phyloP scores from a whole-genome alignment of 2,329 filamentous ascomycete species.

The Ascochyta lentis region DNA sequence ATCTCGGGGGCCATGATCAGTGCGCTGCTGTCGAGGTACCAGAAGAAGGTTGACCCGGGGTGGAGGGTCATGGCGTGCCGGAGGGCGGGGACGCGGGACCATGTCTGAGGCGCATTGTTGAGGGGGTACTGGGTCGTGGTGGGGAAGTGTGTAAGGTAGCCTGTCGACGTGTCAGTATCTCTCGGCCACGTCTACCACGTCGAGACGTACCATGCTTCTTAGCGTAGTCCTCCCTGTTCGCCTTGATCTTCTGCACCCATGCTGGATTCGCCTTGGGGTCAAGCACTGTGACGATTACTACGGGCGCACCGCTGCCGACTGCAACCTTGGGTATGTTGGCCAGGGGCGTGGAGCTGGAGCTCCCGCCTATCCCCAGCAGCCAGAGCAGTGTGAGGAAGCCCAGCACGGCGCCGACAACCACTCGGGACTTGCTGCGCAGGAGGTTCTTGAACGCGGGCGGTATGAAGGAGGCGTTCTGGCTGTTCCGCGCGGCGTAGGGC shows the following conservation, averaged over 20 bases:
- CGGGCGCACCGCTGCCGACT: conserved; percentile 56
- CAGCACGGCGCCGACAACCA: conserved; percentile 63
- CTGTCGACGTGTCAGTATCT: conserved; percentile 55
- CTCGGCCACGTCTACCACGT: no score
- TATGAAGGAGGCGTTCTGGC: conserved; percentile 42
- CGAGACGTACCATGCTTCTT: conserved; percentile 72
- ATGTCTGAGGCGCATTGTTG: conserved; percentile 62
- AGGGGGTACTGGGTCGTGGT: conserved; percentile 78
- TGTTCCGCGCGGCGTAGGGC: conserved; percentile 69
- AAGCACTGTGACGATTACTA: conserved; percentile 85
- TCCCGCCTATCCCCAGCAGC: conserved; percentile 44
- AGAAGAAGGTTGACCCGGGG: conserved; percentile 80
- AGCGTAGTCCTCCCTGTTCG: conserved; percentile 87
- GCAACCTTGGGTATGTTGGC: conserved; percentile 40
- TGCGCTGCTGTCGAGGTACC: conserved; percentile 83
- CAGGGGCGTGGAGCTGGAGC: conserved; percentile 21
- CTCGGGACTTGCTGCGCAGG: conserved; percentile 65
- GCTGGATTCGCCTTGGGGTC: conserved; percentile 70
- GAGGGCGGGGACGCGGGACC: conserved; percentile 82
- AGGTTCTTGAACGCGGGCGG: conserved; percentile 56
- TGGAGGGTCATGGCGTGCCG: conserved; percentile 85
- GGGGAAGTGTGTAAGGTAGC: conserved; percentile 85
- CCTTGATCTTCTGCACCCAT: conserved; percentile 76
- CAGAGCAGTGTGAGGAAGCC: conserved; percentile 57
- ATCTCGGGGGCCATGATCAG: conserved; percentile 85